Base-by-base conservation (phyloP, 129 eudicot genomes). In the Flaveria robusta region DNA sequence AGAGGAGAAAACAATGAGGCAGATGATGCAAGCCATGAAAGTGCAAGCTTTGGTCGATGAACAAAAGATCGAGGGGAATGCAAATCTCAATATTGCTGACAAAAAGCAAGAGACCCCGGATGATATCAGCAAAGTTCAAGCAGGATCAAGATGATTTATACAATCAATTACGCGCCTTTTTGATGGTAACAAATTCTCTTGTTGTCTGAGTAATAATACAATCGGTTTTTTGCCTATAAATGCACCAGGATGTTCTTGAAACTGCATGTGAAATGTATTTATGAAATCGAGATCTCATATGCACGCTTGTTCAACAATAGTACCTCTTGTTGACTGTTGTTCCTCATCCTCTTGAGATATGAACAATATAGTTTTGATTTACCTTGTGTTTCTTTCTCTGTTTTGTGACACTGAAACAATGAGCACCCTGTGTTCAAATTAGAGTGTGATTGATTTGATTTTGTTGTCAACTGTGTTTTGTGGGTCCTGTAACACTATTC, bases 1-100 rank as follows among this genome's bases (percentile, higher is more conserved):
- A 68, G 97, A 93, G 71, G 95, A 88, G 68, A 83, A 85, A 58
- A 63, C 76, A 31, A 88, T 85, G 92, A 91, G 70, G 65, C 87
- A 93, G 81, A 93, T 87, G 92, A 60, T 88, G 81, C 62, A 78
- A 34, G 54, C 90, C 80, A 88, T 88, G 93, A 87, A 81, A 77
- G 78, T 58, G 63, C 97, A 91, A 73, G 93, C 97, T 77, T 74
- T 88, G 37, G 81, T 93, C 0, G 86, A 87, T 82, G 72, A 84
- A 54, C 86, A 75, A 58, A 90, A 87, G 68, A 85, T 82, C 4
- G 88, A 82, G 68, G 82, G 51, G 77, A 58, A 45, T 51, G 81
- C 83, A 39, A 80, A 66, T 76, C 58, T 65, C 29, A 83, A 78
- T 49, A 84, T 51, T 74, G 72, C 75, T 3, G 84, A 86, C 15